Evolutionary conservation across 2,329 filamentous ascomycete genomes (phyloP).

Genomic region (Cadophora sp.): DNA sequence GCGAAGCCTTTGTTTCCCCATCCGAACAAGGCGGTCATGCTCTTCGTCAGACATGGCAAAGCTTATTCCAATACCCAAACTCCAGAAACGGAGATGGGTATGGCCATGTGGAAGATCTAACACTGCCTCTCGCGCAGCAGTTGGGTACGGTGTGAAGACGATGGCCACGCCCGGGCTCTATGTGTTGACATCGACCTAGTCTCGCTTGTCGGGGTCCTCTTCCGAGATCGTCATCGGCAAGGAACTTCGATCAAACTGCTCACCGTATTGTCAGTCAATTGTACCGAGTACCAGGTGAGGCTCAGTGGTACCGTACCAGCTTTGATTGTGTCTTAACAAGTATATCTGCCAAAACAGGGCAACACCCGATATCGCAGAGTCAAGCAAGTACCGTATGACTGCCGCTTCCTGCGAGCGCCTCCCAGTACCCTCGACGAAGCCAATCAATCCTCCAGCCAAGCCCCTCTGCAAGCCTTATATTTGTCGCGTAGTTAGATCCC

Average conservation of each 20-base stretch:
- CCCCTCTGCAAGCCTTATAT: conserved; percentile 11
- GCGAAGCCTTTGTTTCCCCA: too few species aligned
- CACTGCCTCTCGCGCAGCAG: not conserved
- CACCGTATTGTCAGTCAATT: not conserved
- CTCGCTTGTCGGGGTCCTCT: not conserved
- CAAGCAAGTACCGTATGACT: not conserved
- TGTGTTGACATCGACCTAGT: not conserved
- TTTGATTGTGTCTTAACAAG: not conserved
- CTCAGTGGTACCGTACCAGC: not conserved
- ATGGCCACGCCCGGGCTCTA: not conserved
- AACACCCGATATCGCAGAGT: not conserved
- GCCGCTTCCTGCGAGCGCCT: not conserved
- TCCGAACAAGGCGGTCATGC: too few species aligned
- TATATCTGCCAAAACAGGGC: not conserved
- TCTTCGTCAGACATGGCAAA: too few species aligned
- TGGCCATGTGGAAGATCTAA: too few species aligned
- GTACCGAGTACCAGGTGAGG: not conserved
- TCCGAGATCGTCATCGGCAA: not conserved
- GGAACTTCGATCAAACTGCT: not conserved
- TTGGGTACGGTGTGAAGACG: not conserved
- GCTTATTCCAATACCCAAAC: too few species aligned
- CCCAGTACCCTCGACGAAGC: not conserved
- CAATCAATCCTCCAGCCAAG: not conserved
- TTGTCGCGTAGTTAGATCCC: not conserved
- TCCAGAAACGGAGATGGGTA: too few species aligned